Evolutionary conservation across 1,284 basidiomycete species (phyloP), one percentile per base, ranked within the genome.

Genomic region (Somion occarium): DNA sequence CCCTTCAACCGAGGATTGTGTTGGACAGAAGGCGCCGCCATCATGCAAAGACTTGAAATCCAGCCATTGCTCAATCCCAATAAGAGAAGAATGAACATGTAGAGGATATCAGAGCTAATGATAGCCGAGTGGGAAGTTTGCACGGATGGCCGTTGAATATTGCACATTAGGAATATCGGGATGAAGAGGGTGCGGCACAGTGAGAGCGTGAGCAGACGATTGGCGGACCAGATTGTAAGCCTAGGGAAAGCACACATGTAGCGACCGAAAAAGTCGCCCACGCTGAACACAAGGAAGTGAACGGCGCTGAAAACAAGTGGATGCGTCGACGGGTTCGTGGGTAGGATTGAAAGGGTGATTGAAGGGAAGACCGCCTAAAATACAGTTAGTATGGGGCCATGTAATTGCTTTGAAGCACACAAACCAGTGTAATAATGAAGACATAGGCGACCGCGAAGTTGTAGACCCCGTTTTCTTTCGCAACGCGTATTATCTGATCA

Each of bases 61-160:
- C 84, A 92, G 53, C 92, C 92, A 56, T 88, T 93, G 5, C 88
- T 81, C 27, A 82, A 61, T n/a, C 89, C 90, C 59, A 93, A 90
- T 1, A 71, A 54, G 49, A 90, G 70, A 5, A 94, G 70, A 48
- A 93, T 78, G 47, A 83, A 44, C 76, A 93, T 84, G 73, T 85
- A 95, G 13, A 85, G 50, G 26, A 78, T 47, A 64, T 94, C 91
- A 1, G 89, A 90, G 66, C 73, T 82, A 68, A 91, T 83, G 52
- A 85, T 11, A 79, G 81, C 41, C 12, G 67, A 51, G 3, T 57
- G 54, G 5, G 56, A 46, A 3, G 58, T 52, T 25, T 57, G 30
- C 7, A n/a, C 34, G 5, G 66, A 61, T 37, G 74, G 69, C 41
- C 75, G 74, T 57, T 81, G 79, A 34, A 91, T 64, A 63, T 95